Evolutionary conservation across 176 grass and related monocot species (phyloP).

Genomic region (Oryza longistaminata): DNA sequence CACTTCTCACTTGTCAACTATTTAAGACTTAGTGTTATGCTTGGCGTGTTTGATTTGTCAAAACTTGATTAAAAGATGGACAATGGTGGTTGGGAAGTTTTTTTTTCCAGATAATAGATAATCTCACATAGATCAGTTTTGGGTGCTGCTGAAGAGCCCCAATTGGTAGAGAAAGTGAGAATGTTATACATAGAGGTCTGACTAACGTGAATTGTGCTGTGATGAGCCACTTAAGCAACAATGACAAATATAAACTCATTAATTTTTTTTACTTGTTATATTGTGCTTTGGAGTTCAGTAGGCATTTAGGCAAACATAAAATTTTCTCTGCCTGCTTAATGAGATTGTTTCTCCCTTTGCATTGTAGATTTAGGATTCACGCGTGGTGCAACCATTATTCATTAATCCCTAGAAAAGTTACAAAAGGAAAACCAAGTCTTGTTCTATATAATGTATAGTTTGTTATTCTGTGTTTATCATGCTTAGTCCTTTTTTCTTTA

Average conservation of each 20-base stretch:
- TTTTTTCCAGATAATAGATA: too few relatives aligned
- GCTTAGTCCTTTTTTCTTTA: neutral
- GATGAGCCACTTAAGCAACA: neutral
- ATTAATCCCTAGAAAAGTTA: neutral
- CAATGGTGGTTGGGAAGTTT: neutral
- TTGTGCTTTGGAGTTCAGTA: neutral
- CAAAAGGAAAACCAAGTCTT: neutral
- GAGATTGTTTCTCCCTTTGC: neutral
- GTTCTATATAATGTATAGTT: neutral
- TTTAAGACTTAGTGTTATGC: neutral
- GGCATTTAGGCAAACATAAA: neutral
- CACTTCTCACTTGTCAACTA: neutral
- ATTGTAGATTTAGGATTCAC: neutral
- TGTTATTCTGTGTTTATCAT: neutral
- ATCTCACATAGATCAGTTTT: neutral
- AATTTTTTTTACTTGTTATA: neutral
- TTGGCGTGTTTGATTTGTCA: neutral
- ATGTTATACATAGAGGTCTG: neutral
- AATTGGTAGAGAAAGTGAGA: neutral
- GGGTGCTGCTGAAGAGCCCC: neutral
- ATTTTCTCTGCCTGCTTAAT: neutral
- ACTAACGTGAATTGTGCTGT: neutral
- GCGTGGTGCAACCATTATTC: neutral
- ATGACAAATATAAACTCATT: neutral
- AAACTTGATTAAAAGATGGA: slow-evolving; percentile 23